Evolutionary conservation across 441 rosid species (phyloP).

Genomic region (Cnidoscolus chayamansa): DNA sequence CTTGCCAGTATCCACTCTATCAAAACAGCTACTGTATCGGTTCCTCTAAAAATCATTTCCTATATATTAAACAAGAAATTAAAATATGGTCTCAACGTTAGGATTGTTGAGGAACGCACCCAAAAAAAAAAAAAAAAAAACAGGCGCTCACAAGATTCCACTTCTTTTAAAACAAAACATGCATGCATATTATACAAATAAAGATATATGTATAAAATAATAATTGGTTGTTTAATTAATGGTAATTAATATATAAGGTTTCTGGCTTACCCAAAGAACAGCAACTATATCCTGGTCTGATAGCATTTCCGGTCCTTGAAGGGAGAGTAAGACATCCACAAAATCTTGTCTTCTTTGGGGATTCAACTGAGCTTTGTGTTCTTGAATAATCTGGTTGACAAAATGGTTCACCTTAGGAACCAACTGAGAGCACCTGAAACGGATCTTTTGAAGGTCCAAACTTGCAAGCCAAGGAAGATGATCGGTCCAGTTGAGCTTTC

Average conservation of each 20-base stretch:
- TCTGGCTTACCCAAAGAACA: slow-evolving; percentile 55
- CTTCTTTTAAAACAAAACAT: slow-evolving; percentile 5
- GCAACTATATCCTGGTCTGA: slow-evolving; percentile 49
- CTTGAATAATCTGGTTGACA: slow-evolving; percentile 44
- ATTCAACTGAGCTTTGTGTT: slow-evolving; percentile 29
- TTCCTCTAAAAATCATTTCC: slow-evolving; percentile 71
- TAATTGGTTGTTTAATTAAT: slow-evolving; percentile 10
- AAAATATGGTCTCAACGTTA: neutral
- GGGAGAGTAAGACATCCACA: slow-evolving; percentile 54
- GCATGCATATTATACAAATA: neutral
- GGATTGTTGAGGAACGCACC: neutral
- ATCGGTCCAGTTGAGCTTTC: slow-evolving; percentile 53
- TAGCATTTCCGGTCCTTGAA: slow-evolving; percentile 43
- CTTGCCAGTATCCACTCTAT: slow-evolving; percentile 66
- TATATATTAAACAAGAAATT: slow-evolving; percentile 2
- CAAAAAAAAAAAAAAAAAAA: slow-evolving; percentile 11
- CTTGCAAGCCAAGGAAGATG: slow-evolving; percentile 53
- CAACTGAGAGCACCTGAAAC: slow-evolving; percentile 42
- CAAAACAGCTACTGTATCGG: slow-evolving; percentile 51
- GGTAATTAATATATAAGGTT: neutral
- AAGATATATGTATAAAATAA: neutral
- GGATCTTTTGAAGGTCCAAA: slow-evolving; percentile 45
- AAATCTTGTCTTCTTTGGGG: slow-evolving; percentile 32
- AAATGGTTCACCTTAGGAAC: slow-evolving; percentile 52
- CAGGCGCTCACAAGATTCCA: slow-evolving; percentile 26